These are phyloP conservation scores for Plasmodium relictum DNA, from an alignment of 169 alveolate genomes.

Conservation along the genomic window DNA sequence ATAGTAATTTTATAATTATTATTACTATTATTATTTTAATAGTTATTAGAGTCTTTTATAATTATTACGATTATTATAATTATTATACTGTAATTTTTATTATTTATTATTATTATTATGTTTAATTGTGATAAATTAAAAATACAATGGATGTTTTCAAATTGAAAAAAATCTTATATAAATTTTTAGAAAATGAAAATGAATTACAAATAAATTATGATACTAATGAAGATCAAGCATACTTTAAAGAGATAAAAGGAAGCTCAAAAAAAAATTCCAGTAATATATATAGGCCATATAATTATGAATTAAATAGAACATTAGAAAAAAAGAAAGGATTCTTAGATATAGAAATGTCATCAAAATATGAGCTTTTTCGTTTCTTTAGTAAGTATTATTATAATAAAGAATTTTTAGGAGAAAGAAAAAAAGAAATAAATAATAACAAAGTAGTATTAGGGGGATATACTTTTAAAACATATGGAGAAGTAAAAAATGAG, in stretches of 20 bases:
- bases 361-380: constrained; percentile 34
- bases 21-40: no score
- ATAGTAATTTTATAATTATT: no score
- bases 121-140: neutral
- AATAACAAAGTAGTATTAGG: constrained; percentile 41
- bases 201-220: neutral
- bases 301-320: constrained; percentile 12
- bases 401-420: constrained; percentile 53
- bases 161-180: constrained; percentile 24
- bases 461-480: constrained; percentile 62
- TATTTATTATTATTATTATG: no score
- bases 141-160: constrained; percentile 19
- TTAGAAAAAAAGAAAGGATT: constrained; percentile 26
- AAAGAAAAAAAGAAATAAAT: constrained; percentile 71
- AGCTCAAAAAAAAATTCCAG: constrained; percentile 58
- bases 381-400: constrained; percentile 40
- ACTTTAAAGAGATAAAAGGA: constrained; percentile 53
- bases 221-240: constrained; percentile 10
- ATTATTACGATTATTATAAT: no score
- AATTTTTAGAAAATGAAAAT: constrained; percentile 57
- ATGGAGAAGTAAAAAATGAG: constrained; percentile 68
- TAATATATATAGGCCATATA: constrained; percentile 38
- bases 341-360: constrained; percentile 5
- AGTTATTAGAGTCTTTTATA: no score
- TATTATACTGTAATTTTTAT: no score